Conservation (phyloP, 2,329 filamentous ascomycete species). For the Colletotrichum sansevieriae region DNA sequence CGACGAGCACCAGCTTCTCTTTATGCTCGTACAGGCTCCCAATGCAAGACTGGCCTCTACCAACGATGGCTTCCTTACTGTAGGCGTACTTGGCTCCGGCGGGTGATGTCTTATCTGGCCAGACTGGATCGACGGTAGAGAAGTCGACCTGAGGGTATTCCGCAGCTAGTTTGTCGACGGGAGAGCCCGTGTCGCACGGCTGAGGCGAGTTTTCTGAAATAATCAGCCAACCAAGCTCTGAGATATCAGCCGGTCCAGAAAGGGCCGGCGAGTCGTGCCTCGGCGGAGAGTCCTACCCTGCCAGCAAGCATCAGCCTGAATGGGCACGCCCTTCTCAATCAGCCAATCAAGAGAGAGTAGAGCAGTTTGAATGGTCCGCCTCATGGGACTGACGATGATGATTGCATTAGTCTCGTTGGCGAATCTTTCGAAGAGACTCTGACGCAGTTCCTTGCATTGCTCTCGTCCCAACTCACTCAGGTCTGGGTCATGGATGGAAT, state of each 20-base stretch:
- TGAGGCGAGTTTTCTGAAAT: conserved; percentile 64
- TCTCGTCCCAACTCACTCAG: conserved; percentile 62
- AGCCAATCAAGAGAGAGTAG: conserved; percentile 70
- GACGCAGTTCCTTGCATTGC: conserved; percentile 61
- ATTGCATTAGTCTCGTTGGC: conserved; percentile 51
- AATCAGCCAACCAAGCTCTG: conserved; percentile 47
- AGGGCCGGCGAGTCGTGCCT: no score
- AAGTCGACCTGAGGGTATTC: conserved; percentile 72
- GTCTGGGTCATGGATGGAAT: conserved; percentile 62
- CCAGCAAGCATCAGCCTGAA: conserved; percentile 73
- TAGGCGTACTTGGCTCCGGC: conserved; percentile 63
- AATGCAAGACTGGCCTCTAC: conserved; percentile 66
- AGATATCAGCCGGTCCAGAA: no score
- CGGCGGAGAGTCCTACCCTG: conserved; percentile 61
- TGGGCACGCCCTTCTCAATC: conserved; percentile 64
- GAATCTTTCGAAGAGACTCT: conserved; percentile 57
- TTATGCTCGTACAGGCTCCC: conserved; percentile 63
- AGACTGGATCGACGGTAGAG: conserved; percentile 67
- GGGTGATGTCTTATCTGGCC: conserved; percentile 71
- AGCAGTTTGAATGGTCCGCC: conserved; percentile 74
- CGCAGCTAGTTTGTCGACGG: conserved; percentile 55
- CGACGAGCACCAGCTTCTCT: conserved; percentile 73
- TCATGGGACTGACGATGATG: conserved; percentile 75
- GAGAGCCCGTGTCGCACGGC: conserved; percentile 73
- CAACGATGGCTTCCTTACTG: conserved; percentile 64